Evolutionary conservation across 2,329 filamentous ascomycete genomes (phyloP).

Genomic region (Trichophaea hybrida): DNA sequence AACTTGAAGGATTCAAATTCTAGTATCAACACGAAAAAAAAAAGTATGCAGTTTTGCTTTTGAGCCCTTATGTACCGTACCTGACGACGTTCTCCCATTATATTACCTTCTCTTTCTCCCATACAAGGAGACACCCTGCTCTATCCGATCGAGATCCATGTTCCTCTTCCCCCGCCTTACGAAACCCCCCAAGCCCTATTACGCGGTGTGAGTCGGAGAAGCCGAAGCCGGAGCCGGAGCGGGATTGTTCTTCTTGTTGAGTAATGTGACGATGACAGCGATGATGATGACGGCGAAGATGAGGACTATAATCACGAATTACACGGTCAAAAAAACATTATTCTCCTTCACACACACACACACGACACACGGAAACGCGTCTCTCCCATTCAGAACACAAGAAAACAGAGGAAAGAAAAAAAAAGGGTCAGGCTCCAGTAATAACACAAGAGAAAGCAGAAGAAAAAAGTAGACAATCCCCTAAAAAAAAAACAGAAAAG

Average conservation of each 20-base stretch:
- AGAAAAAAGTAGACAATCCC: conserved; percentile 45
- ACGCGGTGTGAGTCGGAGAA: neutral
- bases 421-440: conserved; percentile 9
- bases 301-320: conserved; percentile 32
- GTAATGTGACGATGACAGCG: conserved; percentile 37
- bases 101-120: no score
- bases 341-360: conserved; percentile 3
- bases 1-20: no score
- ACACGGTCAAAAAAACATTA: neutral
- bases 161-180: no score
- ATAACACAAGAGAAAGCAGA: neutral
- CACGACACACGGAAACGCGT: neutral
- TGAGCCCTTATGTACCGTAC: no score
- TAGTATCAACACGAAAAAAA: no score
- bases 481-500: neutral
- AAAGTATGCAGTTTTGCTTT: no score
- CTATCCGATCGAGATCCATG: no score
- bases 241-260: conserved; percentile 29
- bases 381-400: neutral
- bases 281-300: conserved; percentile 41
- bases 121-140: no score
- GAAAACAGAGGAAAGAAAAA: conserved; percentile 1
- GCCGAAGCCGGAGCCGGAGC: neutral
- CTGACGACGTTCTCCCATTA: no score
- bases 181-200: no score